Evolutionary conservation across 73 alveolate species (phyloP).

Genomic region (Paramecium caudatum): DNA sequence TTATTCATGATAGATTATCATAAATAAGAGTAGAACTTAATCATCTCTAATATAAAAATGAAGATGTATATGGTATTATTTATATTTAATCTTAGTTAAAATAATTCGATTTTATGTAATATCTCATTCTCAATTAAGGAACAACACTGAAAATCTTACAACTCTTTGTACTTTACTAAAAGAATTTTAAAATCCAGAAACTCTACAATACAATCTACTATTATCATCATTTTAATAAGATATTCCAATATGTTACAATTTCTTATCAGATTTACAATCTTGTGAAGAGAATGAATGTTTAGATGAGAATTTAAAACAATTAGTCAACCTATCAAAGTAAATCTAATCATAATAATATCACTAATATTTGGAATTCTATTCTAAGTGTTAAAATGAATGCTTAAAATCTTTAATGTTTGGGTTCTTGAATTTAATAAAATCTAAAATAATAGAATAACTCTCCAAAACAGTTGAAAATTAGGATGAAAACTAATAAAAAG

Average conservation of each 20-base stretch:
- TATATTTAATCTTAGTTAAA: not conserved
- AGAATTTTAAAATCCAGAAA: not conserved
- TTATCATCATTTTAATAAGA: not conserved
- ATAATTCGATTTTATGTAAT: conserved; percentile 47
- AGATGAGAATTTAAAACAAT: not conserved
- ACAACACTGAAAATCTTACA: conserved; percentile 20
- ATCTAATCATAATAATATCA: not conserved
- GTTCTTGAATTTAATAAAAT: not conserved
- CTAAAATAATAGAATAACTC: not conserved
- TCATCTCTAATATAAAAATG: not conserved
- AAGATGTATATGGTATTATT: not conserved
- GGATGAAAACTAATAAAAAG: not conserved
- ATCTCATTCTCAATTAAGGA: conserved; percentile 47
- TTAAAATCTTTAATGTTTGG: conserved; percentile 52
- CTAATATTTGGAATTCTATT: conserved; percentile 3
- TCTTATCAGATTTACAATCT: not conserved
- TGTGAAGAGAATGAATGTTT: not conserved
- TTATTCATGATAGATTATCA: conserved; percentile 33
- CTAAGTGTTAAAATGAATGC: not conserved
- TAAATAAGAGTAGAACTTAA: conserved; percentile 20
- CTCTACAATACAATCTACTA: not conserved
- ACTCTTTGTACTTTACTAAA: not conserved
- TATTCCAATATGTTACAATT: not conserved
- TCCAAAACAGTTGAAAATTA: not conserved
- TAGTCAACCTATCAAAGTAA: not conserved